Percentiles rank a stretch among this genome's conserved stretches.
Conservation (phyloP, 1,284 basidiomycete genomes). For the Somion occarium region DNA sequence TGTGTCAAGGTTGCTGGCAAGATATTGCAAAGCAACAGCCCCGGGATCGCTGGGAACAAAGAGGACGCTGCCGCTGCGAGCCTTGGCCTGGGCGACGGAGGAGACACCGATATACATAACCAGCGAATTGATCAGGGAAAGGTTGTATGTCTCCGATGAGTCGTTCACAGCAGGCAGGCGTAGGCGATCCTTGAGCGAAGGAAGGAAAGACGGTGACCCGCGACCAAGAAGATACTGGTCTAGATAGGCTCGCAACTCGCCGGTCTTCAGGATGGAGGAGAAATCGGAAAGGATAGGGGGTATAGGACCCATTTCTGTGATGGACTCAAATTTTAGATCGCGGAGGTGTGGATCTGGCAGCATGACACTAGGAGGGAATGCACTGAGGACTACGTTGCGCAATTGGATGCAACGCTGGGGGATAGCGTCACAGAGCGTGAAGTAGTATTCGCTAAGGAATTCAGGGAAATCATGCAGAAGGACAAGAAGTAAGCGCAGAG, state of each 20-base stretch:
- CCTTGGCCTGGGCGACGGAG: slow-evolving; percentile 82
- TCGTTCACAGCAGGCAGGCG: slow-evolving; percentile 50
- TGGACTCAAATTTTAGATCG: slow-evolving; percentile 63
- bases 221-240: slow-evolving; percentile 81
- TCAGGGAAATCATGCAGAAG: slow-evolving; percentile 99
- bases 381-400: slow-evolving; percentile 94
- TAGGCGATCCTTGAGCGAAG: slow-evolving; percentile 78
- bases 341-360: slow-evolving; percentile 88
- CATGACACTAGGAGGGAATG: slow-evolving; percentile 84
- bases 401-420: slow-evolving; percentile 94
- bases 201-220: slow-evolving; percentile 64
- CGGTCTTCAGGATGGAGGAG: slow-evolving; percentile 71
- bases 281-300: slow-evolving; percentile 92
- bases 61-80: slow-evolving; percentile 71
- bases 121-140: slow-evolving; percentile 85
- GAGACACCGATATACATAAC: slow-evolving; percentile 94
- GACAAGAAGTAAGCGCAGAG: slow-evolving; percentile 87
- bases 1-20: slow-evolving; percentile 80
- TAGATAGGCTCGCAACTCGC: slow-evolving; percentile 73
- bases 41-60: slow-evolving; percentile 82
- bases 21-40: slow-evolving; percentile 75
- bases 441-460: slow-evolving; percentile 96
- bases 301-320: slow-evolving; percentile 86
- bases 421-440: slow-evolving; percentile 90
- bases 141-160: slow-evolving; percentile 73